Evolutionary conservation across 192 early-diverging fungal species (phyloP).

Genomic region (Ambispora gerdemannii): DNA sequence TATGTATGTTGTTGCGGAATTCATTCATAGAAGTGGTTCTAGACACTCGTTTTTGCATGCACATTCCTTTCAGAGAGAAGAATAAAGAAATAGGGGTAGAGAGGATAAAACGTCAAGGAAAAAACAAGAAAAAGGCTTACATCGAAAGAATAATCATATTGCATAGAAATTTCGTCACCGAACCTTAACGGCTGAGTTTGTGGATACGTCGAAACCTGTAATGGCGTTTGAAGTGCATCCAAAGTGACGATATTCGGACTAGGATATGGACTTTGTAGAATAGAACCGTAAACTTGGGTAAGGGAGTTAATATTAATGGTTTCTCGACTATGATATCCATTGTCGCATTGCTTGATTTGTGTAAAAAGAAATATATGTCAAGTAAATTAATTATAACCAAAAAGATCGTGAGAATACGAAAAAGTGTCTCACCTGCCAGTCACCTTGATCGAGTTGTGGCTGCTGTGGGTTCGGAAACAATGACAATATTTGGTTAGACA

Average conservation of each 20-base stretch:
- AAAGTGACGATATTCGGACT: background rate
- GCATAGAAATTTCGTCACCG: background rate
- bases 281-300: background rate
- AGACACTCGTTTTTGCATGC: too few species aligned
- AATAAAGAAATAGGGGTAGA: background rate
- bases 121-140: background rate
- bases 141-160: background rate
- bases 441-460: background rate
- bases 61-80: too few species aligned
- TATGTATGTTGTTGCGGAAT: too few species aligned
- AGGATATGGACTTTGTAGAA: background rate
- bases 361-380: background rate
- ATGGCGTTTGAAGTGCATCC: background rate
- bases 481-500: background rate
- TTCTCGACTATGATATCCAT: too few species aligned
- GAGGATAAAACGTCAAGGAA: background rate
- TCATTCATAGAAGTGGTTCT: too few species aligned
- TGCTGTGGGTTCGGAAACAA: background rate
- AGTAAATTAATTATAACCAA: background rate
- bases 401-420: background rate
- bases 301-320: background rate
- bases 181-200: background rate
- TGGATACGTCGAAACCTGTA: background rate
- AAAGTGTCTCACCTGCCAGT: background rate
- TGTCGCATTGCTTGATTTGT: background rate